A percentile compares a stretch with the other conserved stretches of the same genome.
These are phyloP conservation scores for Clitocybe nebularis DNA, from an alignment of 1,284 basidiomycete genomes.

Conservation along the genomic window DNA sequence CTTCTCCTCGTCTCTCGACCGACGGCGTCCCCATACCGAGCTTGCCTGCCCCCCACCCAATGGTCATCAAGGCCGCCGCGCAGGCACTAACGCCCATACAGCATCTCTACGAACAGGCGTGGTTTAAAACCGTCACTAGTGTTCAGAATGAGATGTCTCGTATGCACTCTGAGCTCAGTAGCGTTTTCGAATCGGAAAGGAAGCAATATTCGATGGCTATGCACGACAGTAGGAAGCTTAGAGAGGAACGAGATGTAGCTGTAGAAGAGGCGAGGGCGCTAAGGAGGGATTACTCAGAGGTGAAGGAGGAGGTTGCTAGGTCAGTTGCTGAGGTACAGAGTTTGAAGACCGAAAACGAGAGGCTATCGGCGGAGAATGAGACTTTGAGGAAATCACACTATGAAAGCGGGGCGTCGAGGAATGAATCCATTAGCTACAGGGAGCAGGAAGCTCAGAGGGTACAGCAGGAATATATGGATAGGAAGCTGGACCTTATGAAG, in stretches of 20 bases:
- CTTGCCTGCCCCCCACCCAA: conserved; percentile 7
- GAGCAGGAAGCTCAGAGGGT: conserved; percentile 1
- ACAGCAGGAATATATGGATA: conserved; percentile 9
- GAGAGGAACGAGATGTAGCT: conserved; percentile 1
- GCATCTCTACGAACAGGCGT: conserved; percentile 18
- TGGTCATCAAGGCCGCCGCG: conserved; percentile 10
- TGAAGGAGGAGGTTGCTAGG: conserved; percentile 1
- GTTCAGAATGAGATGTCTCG: conserved; percentile 18
- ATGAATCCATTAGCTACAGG: background rate
- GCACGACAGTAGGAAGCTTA: too few species aligned
- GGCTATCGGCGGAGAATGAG: conserved; percentile 11
- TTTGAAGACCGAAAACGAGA: background rate
- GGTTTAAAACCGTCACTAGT: conserved; percentile 17
- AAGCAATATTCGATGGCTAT: background rate
- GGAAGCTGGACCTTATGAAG: conserved; percentile 10
- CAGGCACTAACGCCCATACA: conserved; percentile 17
- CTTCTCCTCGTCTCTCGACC: background rate
- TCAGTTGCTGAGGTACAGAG: background rate
- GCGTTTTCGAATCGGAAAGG: conserved; percentile 11
- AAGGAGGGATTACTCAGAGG: conserved; percentile 6
- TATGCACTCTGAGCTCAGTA: conserved; percentile 14
- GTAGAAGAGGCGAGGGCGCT: conserved; percentile 4
- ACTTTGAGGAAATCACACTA: background rate
- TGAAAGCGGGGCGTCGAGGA: background rate
- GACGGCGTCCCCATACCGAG: background rate